Base-by-base conservation (phyloP, 179 eudicot species). In the Silene coronaria region DNA sequence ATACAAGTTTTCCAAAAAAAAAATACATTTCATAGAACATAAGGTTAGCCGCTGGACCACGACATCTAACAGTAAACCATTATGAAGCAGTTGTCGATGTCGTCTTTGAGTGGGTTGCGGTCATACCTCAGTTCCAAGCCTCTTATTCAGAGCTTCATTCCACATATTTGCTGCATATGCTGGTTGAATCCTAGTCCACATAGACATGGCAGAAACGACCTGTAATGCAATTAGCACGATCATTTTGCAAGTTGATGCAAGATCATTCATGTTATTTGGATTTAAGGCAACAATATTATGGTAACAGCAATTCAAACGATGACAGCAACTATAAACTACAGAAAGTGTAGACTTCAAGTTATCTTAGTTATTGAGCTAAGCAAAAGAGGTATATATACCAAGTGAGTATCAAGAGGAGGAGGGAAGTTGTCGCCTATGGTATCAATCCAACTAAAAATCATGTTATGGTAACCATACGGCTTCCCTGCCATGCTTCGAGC, bases 131-230 rank as follows among this genome's bases (percentile, higher is more conserved):
- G 97, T 90, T 76, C 96, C 99, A 78, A 95, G 96, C 80, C 99
- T 85, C 91, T 85, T 95, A 77, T 95, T 95, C 38, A 92, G 77
- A 76, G 99, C 99, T 81, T 95, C 99, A 75, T 95, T 95, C 99
- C 99, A 95, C 99, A 95, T 95, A 84, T 95, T 95, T 75, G 96
- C 99, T 71, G 99, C 99, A 87, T 95, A 95, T 27, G 90, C 89
- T 80, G 99, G 99, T 85, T 95, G 99, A 83, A 95, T 81, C 83
- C 99, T 91, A 28, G 95, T 95, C 99, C 99, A 95, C 99, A 95
- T 95, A 76, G 99, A 95, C 97, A 95, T 95, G 96, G 92, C 91
- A 89, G 99, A 95, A 86, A 89, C 81, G 55, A 92, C 97, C 99
- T 95, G 88, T 77, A 79, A n/a, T n/a, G 57, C 57, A 51, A 51